A percentile compares a stretch with the other conserved stretches of the same genome.
These are phyloP conservation scores for Cutaneotrichosporon dermatis DNA, from an alignment of 1,284 basidiomycete genomes.

Conservation along the genomic window DNA sequence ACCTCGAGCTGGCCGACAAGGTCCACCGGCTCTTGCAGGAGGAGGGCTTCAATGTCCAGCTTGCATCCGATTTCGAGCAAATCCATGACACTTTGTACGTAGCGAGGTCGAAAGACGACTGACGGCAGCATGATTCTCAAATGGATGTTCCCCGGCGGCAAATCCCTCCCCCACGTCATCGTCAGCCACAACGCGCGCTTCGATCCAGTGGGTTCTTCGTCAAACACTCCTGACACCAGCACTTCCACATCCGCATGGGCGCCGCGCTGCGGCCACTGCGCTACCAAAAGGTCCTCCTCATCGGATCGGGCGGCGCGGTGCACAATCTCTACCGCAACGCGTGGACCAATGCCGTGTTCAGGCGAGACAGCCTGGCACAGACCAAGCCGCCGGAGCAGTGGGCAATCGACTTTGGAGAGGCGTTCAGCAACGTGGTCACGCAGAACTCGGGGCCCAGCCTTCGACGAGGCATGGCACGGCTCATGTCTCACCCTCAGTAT, in stretches of 20 bases:
- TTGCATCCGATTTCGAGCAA: too few relatives aligned
- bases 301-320: constrained; percentile 32
- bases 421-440: constrained; percentile 23
- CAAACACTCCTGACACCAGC: constrained; percentile 18
- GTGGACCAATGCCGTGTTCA: constrained; percentile 23
- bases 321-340: constrained; percentile 36
- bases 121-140: too few relatives aligned
- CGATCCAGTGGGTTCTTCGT: too few relatives aligned
- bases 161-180: too few relatives aligned
- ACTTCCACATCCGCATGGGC: constrained; percentile 22
- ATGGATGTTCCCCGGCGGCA: too few relatives aligned
- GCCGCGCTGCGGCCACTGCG: constrained; percentile 25
- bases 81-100: too few relatives aligned
- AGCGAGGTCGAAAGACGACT: too few relatives aligned
- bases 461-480: constrained; percentile 10
- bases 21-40: too few relatives aligned
- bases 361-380: constrained; percentile 31
- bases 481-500: constrained; percentile 32
- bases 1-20: too few relatives aligned
- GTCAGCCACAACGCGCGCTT: constrained; percentile 7
- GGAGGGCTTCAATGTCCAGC: too few relatives aligned
- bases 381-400: constrained; percentile 26
- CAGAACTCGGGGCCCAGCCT: constrained; percentile 19
- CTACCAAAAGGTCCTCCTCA: constrained; percentile 23
- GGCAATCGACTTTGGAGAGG: constrained; percentile 32